A percentile compares a stretch with the other conserved stretches of the same genome.
Conservation (phyloP, 2,329 filamentous ascomycete species). For the Coccinonectria pachysandricola region DNA sequence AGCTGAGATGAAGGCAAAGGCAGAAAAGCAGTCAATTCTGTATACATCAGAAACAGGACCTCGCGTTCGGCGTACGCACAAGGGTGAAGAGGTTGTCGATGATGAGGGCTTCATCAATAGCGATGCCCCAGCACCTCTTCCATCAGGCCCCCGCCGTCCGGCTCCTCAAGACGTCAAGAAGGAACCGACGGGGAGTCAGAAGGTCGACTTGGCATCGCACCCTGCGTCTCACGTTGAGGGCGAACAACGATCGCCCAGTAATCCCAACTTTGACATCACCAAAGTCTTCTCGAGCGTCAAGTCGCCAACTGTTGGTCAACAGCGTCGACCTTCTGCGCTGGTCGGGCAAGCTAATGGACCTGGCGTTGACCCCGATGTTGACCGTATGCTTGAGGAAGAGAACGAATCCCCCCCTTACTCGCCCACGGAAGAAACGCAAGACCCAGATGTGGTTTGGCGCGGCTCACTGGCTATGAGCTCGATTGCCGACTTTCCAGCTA, state of each 20-base stretch:
- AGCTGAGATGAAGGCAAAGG: slow-evolving; percentile 65
- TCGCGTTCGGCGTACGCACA: slow-evolving; percentile 80
- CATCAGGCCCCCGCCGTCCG: slow-evolving; percentile 12
- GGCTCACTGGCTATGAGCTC: slow-evolving; percentile 68
- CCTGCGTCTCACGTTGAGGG: slow-evolving; percentile 34
- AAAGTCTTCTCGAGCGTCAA: slow-evolving; percentile 77
- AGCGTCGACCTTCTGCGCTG: slow-evolving; percentile 38
- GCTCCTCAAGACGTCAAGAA: slow-evolving; percentile 23
- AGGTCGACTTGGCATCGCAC: slow-evolving; percentile 15
- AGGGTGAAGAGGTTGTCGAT: slow-evolving; percentile 85
- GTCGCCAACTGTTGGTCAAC: slow-evolving; percentile 50
- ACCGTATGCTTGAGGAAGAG: slow-evolving; percentile 74
- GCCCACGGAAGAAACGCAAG: slow-evolving; percentile 57
- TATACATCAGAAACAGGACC: slow-evolving; percentile 62
- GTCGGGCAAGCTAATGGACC: slow-evolving; percentile 40
- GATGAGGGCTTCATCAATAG: slow-evolving; percentile 47
- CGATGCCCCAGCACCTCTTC: slow-evolving; percentile 24
- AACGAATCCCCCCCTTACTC: slow-evolving; percentile 76
- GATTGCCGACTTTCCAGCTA: slow-evolving; percentile 63
- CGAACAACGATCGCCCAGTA: slow-evolving; percentile 43
- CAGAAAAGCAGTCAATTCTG: slow-evolving; percentile 76
- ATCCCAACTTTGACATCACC: slow-evolving; percentile 67
- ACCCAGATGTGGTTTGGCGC: slow-evolving; percentile 68
- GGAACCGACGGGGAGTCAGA: slow-evolving; percentile 20
- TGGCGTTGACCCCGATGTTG: slow-evolving; percentile 77